Base-by-base conservation (phyloP, 768 basidiomycete genomes). In the Inosperma sp. region DNA sequence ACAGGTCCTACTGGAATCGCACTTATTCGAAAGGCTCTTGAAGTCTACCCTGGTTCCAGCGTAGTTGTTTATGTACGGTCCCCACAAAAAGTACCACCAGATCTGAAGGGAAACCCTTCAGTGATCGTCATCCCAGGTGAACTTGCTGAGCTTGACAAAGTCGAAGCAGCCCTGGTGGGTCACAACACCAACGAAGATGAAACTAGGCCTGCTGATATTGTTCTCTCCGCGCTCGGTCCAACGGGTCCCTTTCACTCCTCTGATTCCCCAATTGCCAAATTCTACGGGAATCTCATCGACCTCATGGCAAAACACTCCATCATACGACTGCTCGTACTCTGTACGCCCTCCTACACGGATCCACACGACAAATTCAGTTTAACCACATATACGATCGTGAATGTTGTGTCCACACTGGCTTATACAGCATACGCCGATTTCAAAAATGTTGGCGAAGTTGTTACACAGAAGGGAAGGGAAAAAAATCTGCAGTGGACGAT, bases 191-290 rank as follows among this genome's bases (percentile, higher is more conserved):
- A 21, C 37, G 17, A 40, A 25, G 14, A 22, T 22, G 21, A 22
- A 35, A 12, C 43, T 12, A 26, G 35, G 8, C 41, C 31, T 14
- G 78, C 81, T 3, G 72, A 86, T 43, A 76, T 80, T 36, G 79
- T 89, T 21, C 61, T 88, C 22, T 86, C 84, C 39, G 79, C 82
- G 1, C 75, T 88, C 1, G 86, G 86, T 3, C 86, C 78, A 13
- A 64, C 58, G 61, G 67, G 64, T 14, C 66, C 70, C 17, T 66
- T 67, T 40, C 72, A 79, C 45, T 71, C 76, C 9, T 59, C 70
- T 7, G 70, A 73, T 49, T 80, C 77, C 9, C 86, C 87, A 13
- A 70, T 88, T 42, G 82, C 86, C 1, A 72, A 71, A 34, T 83
- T 75, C 17, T 88, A 87, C 62, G 61, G 67, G 14, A 56, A 66